These are phyloP conservation scores for Pisolithus orientalis DNA, from an alignment of 768 basidiomycete genomes.

Conservation along the genomic window DNA sequence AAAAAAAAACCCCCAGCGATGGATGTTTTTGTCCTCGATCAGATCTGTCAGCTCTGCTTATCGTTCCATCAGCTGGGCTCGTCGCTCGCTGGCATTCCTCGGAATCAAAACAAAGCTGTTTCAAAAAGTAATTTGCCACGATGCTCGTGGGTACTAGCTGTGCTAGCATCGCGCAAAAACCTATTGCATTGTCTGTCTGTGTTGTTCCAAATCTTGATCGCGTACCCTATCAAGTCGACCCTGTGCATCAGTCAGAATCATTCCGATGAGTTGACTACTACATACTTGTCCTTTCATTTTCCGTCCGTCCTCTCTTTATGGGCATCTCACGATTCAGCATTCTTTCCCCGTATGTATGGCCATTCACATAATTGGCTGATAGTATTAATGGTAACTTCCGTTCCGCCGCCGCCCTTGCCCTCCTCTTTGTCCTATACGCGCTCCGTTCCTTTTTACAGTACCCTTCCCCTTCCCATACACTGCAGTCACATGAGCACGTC, in stretches of 20 bases:
- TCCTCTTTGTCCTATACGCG: background rate
- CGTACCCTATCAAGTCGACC: constrained; percentile 32
- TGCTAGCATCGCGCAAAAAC: background rate
- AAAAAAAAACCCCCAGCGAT: constrained; percentile 11
- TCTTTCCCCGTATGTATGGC: constrained; percentile 10
- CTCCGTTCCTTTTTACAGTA: background rate
- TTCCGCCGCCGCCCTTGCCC: constrained; percentile 1
- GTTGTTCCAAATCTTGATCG: constrained; percentile 26
- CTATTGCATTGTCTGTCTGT: constrained; percentile 3
- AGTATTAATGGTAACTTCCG: constrained; percentile 6
- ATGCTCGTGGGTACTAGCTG: background rate
- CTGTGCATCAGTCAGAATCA: constrained; percentile 27
- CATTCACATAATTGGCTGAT: constrained; percentile 16
- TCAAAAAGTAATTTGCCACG: constrained; percentile 8
- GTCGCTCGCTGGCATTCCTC: background rate
- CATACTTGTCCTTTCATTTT: constrained; percentile 13
- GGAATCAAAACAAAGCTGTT: constrained; percentile 2
- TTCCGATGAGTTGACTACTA: constrained; percentile 16
- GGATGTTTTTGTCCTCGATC: background rate
- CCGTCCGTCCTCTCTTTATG: constrained; percentile 15
- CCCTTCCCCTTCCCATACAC: background rate
- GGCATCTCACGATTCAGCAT: constrained; percentile 17
- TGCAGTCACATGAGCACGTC: background rate
- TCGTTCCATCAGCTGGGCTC: background rate
- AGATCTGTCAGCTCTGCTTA: background rate